A percentile compares a stretch with the other conserved stretches of the same genome.
Conservation (phyloP, 192 early-diverging fungal genomes). For the Coemansia sp. region DNA sequence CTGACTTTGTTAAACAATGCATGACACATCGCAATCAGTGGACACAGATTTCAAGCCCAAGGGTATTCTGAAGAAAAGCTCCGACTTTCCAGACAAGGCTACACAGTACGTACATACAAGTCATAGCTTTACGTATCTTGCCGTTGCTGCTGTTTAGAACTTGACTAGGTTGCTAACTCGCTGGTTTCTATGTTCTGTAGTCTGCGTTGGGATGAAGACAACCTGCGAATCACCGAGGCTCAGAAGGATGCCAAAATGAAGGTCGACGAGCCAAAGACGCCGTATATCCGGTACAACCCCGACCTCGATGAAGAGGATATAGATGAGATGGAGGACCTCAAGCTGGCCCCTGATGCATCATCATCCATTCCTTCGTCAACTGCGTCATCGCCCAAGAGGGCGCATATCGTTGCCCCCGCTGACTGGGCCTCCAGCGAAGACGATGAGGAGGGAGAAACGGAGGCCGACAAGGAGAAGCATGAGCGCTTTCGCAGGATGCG, state of each 20-base stretch:
- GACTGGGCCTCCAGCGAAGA: conserved; percentile 51
- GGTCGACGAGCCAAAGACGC: conserved; percentile 94
- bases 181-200: conserved; percentile 43
- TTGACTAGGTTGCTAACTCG: too few species aligned
- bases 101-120: conserved; percentile 49
- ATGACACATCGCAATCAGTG: background rate
- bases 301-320: conserved; percentile 71
- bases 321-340: conserved; percentile 48
- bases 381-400: conserved; percentile 58
- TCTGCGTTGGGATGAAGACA: conserved; percentile 94
- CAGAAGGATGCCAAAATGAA: conserved; percentile 95
- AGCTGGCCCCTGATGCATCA: conserved; percentile 28
- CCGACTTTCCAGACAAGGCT: conserved; percentile 20
- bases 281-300: conserved; percentile 86
- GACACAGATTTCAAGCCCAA: conserved; percentile 35
- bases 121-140: too few species aligned
- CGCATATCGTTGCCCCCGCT: conserved; percentile 39
- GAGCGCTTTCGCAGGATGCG: conserved; percentile 75
- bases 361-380: conserved; percentile 49
- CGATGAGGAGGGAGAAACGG: conserved; percentile 32
- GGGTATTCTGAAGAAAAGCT: conserved; percentile 49
- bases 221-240: conserved; percentile 82
- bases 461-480: conserved; percentile 59
- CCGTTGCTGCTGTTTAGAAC: too few species aligned
- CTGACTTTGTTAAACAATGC: background rate